Percentiles rank a stretch among this genome's conserved stretches.
phyloP scores from a whole-genome alignment of 352 stramenopile genomes.

The Phytophthora chlamydospora region DNA sequence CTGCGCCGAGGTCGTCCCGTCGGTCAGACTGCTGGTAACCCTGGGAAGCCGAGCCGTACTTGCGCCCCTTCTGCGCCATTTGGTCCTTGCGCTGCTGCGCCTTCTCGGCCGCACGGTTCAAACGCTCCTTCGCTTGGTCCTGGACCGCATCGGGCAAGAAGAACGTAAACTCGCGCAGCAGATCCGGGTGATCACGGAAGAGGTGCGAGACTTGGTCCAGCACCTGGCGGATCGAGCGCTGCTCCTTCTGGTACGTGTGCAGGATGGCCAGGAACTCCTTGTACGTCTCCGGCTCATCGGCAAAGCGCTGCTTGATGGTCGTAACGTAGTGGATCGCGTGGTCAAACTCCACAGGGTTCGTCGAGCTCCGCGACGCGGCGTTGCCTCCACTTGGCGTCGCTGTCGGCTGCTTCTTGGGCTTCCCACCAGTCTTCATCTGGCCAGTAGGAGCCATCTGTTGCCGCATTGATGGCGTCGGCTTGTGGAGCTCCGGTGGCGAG shows the following conservation, averaged over 20 bases:
- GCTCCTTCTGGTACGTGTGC: constrained; percentile 99
- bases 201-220: constrained; percentile 98
- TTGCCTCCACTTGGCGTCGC: constrained; percentile 30
- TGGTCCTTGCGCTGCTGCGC: constrained; percentile 90
- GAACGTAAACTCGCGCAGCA: constrained; percentile 99
- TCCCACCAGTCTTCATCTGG: constrained; percentile 39
- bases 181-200: constrained; percentile 99
- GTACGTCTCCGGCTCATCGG: constrained; percentile 97
- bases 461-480: constrained; percentile 54
- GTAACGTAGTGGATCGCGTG: constrained; percentile 99
- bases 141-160: constrained; percentile 99
- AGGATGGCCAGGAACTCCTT: constrained; percentile 99
- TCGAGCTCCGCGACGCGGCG: constrained; percentile 44
- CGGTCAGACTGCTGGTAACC: constrained; percentile 47
- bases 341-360: constrained; percentile 97
- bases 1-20: constrained; percentile 49
- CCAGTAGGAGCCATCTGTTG: constrained; percentile 47
- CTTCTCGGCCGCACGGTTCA: constrained; percentile 95
- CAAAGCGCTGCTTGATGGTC: constrained; percentile 99
- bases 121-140: constrained; percentile 95
- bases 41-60: constrained; percentile 40
- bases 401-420: constrained; percentile 64
- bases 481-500: constrained; percentile 54
- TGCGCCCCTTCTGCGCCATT: constrained; percentile 57
- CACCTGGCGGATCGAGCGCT: constrained; percentile 97